Percentiles rank a stretch among this genome's conserved stretches.
Conservation (phyloP, 805 yeast species). For the Myxozyma melibiosi region DNA sequence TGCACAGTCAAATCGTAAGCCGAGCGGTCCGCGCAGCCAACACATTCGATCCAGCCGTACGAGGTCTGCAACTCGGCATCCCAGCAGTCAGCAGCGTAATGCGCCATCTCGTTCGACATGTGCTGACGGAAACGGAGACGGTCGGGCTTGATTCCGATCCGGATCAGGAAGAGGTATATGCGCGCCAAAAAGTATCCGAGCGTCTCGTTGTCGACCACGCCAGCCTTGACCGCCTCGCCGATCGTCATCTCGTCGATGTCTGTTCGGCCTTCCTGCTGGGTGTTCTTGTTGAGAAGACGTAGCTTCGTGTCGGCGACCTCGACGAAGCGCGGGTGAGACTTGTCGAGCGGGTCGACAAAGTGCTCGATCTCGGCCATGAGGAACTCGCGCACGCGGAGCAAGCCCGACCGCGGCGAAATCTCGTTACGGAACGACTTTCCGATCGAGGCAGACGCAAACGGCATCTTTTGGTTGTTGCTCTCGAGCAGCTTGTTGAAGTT, state of each 20-base stretch:
- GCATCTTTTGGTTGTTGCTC: slow-evolving; percentile 94
- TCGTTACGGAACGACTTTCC: slow-evolving; percentile 99
- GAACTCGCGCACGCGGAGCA: slow-evolving; percentile 96
- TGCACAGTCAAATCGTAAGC: slow-evolving; percentile 97
- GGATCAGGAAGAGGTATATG: slow-evolving; percentile 78
- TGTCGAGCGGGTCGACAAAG: slow-evolving; percentile 90
- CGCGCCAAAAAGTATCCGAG: slow-evolving; percentile 96
- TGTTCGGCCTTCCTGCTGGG: slow-evolving; percentile 85
- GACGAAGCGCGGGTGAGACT: slow-evolving; percentile 76
- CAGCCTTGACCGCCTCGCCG: slow-evolving; percentile 86
- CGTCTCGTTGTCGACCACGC: slow-evolving; percentile 94
- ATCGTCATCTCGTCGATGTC: slow-evolving; percentile 63
- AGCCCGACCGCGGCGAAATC: slow-evolving; percentile 97
- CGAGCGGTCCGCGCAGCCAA: slow-evolving; percentile 99
- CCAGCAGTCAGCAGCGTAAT: slow-evolving; percentile 99
- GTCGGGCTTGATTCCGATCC: slow-evolving; percentile 84
- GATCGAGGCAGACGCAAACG: slow-evolving; percentile 98
- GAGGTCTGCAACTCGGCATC: slow-evolving; percentile 96
- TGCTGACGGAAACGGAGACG: slow-evolving; percentile 97
- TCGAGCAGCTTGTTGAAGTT: slow-evolving; percentile 93
- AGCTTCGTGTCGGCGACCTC: slow-evolving; percentile 74
- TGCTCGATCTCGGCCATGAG: slow-evolving; percentile 99
- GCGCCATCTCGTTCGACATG: slow-evolving; percentile 99
- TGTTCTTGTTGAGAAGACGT: slow-evolving; percentile 79
- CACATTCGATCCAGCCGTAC: slow-evolving; percentile 99